Base-by-base conservation (phyloP, 352 stramenopile species). In the Phytophthora kernoviae region DNA sequence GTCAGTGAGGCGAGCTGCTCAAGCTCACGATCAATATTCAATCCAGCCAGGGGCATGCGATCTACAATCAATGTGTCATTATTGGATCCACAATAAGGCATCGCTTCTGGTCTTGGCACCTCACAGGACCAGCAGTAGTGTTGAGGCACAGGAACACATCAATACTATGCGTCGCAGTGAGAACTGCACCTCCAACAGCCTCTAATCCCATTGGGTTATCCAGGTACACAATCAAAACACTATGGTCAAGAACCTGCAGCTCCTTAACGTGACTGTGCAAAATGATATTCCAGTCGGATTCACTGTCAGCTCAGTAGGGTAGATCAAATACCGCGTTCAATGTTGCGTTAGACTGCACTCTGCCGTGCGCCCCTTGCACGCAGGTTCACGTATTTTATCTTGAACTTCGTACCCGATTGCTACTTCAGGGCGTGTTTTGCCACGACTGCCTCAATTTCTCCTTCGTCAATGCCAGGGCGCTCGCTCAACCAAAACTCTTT, bases 41-140 rank as follows among this genome's bases (percentile, higher is more conserved):
- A 20, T 7, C 43, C 30, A 15, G 32, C 18, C n/a, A 60, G 15
- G 9, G 48, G 22, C 0, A 54, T 15, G 0, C 17, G 14, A 9
- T 33, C 53, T 1, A 54, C 53, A 32, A 61, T 26, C 10, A 53
- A 34, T 48, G 47, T 33, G 39, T 61, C 22, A 15, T 54, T 43
- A 12, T 41, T 43, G 0, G 42, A 53, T 27, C 47, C 43, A 61
- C 53, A 6, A 61, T 41, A 4, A 61, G 24, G 21, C 42, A 54
- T 7, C 53, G 32, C 33, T 54, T 53, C 0, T 27, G 32, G 21
- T 54, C 37, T 26, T 56, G 49, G 37, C 36, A 56, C 37, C 49
- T 26, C 5, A 61, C 53, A 20, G 53, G 53, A 17, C 43, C 42
- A 2, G 33, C 53, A 1, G 53, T 43, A 18, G 53, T 54, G n/a